These are phyloP conservation scores for Sedum album DNA, from an alignment of 164 flowering plant genomes.

Conservation along the genomic window DNA sequence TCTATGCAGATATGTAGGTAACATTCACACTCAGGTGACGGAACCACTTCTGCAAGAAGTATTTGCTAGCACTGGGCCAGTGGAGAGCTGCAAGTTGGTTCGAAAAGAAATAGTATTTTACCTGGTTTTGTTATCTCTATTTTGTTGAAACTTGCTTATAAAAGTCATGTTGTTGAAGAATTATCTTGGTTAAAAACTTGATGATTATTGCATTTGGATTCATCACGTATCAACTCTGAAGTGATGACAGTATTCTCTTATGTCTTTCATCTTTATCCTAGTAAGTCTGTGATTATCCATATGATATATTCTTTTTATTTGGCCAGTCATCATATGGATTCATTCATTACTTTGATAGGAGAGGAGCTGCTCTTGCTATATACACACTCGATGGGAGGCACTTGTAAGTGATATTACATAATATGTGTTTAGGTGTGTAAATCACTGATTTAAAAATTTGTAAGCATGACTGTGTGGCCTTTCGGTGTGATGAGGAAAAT, in stretches of 20 bases:
- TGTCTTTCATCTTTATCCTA: background rate
- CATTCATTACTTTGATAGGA: slow-evolving; percentile 86
- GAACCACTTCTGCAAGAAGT: slow-evolving; percentile 96
- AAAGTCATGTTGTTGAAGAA: background rate
- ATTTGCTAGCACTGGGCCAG: slow-evolving; percentile 84
- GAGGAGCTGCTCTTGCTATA: slow-evolving; percentile 91
- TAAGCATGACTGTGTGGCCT: background rate
- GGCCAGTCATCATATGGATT: slow-evolving; percentile 95
- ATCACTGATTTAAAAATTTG: background rate
- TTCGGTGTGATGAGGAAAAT: background rate
- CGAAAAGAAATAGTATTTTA: slow-evolving; percentile 76
- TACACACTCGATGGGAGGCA: slow-evolving; percentile 86
- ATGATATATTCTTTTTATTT: background rate
- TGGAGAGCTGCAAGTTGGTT: slow-evolving; percentile 93
- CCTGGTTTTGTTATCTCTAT: background rate
- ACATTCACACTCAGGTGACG: slow-evolving; percentile 84
- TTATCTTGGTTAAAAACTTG: background rate
- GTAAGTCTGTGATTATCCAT: background rate
- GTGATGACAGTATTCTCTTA: background rate
- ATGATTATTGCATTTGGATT: background rate
- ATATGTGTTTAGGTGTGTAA: background rate
- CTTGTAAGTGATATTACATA: slow-evolving; percentile 44
- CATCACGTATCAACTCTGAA: background rate
- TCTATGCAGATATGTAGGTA: slow-evolving; percentile 87
- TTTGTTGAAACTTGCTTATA: background rate